phyloP scores from a whole-genome alignment of 1,284 basidiomycete species.

The Coniophora puteana region DNA sequence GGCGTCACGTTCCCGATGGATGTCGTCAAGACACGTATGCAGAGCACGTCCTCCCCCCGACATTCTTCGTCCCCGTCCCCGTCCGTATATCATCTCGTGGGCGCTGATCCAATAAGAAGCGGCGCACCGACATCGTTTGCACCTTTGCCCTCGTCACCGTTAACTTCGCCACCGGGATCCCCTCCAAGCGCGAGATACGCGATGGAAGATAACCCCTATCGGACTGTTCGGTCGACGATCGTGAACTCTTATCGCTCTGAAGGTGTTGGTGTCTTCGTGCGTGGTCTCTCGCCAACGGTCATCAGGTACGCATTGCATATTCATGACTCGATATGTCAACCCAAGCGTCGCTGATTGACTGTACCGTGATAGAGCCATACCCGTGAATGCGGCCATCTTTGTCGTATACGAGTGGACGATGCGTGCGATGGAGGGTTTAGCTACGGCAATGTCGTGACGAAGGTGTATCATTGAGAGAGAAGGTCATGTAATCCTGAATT shows the following conservation, averaged over 20 bases:
- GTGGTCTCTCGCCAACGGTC: slow-evolving; percentile 74
- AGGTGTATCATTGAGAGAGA: no score
- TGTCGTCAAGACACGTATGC: slow-evolving; percentile 84
- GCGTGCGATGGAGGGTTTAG: no score
- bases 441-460: no score
- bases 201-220: slow-evolving; percentile 41
- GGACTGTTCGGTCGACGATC: slow-evolving; percentile 53
- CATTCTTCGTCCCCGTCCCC: background rate
- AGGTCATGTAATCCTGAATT: no score
- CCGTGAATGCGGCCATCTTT: slow-evolving; percentile 59
- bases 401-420: slow-evolving; percentile 47
- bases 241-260: slow-evolving; percentile 60
- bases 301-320: slow-evolving; percentile 54
- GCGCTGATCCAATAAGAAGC: no score
- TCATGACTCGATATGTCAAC: background rate
- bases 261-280: slow-evolving; percentile 67
- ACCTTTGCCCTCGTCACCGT: background rate
- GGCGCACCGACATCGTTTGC: background rate
- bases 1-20: slow-evolving; percentile 78
- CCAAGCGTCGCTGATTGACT: background rate
- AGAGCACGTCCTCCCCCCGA: slow-evolving; percentile 37
- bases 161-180: slow-evolving; percentile 6
- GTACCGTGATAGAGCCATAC: slow-evolving; percentile 34
- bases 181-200: background rate
- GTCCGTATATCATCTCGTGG: background rate